phyloP scores from a whole-genome alignment of 257 asterid species.

The Solanum chiquidenum region DNA sequence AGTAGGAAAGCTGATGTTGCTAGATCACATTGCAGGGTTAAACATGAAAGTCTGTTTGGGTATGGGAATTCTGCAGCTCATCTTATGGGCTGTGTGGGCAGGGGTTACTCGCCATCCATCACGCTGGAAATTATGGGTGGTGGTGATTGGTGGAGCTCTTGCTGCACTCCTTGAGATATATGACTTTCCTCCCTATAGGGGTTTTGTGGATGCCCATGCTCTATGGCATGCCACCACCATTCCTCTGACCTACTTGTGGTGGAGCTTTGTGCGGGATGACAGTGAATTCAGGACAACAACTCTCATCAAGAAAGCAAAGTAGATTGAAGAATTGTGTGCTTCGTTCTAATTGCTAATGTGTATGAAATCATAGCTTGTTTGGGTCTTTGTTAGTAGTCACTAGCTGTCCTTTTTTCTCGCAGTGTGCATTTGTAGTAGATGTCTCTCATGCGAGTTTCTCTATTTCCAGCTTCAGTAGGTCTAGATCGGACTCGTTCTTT shows the following conservation, averaged over 20 bases:
- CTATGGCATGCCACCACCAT: slow-evolving; percentile 76
- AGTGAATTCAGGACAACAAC: slow-evolving; percentile 50
- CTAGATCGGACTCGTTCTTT: slow-evolving; percentile 3
- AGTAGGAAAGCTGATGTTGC: neutral
- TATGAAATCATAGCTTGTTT: neutral
- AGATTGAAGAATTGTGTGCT: neutral
- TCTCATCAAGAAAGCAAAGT: slow-evolving; percentile 57
- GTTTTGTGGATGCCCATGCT: slow-evolving; percentile 74
- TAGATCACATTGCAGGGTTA: slow-evolving; percentile 38
- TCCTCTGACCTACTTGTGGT: slow-evolving; percentile 65
- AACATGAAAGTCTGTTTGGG: slow-evolving; percentile 61
- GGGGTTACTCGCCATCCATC: slow-evolving; percentile 54
- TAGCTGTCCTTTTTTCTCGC: slow-evolving; percentile 22
- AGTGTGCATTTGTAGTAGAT: slow-evolving; percentile 16
- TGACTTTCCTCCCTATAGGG: slow-evolving; percentile 76
- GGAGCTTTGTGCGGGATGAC: slow-evolving; percentile 77
- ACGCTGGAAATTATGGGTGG: slow-evolving; percentile 60
- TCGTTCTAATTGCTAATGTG: neutral
- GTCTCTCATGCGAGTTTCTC: slow-evolving; percentile 45
- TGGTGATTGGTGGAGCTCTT: slow-evolving; percentile 52
- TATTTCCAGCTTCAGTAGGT: slow-evolving; percentile 9
- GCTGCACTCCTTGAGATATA: slow-evolving; percentile 56
- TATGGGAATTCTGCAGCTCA: slow-evolving; percentile 39
- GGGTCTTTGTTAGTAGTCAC: slow-evolving; percentile 2
- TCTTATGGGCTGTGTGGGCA: slow-evolving; percentile 76